Evolutionary conservation across 345 rosid genomes (phyloP).

Genomic region (Bruguiera gymnorhiza): DNA sequence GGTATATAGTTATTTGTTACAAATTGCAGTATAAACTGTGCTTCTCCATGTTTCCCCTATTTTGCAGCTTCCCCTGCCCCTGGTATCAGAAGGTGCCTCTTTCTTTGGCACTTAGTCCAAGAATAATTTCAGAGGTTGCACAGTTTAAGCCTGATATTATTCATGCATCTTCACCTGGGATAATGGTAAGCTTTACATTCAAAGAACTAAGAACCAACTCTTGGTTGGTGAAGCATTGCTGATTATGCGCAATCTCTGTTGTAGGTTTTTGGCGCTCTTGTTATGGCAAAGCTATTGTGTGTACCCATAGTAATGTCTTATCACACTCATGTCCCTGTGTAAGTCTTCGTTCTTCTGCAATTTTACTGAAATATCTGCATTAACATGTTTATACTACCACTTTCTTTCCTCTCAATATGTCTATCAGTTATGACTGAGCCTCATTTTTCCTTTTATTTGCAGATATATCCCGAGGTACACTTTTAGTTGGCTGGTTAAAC

Average conservation of each 20-base stretch:
- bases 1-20: not conserved
- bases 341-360: constrained; percentile 33
- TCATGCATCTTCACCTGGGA: constrained; percentile 97
- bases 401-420: not conserved
- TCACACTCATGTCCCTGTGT: constrained; percentile 99
- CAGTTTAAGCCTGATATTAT: constrained; percentile 97
- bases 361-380: constrained; percentile 9
- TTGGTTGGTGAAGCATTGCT: constrained; percentile 17
- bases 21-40: not conserved
- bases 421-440: constrained; percentile 1
- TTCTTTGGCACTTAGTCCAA: constrained; percentile 93
- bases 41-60: constrained; percentile 14
- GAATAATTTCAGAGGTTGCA: constrained; percentile 95
- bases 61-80: constrained; percentile 86
- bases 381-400: not conserved
- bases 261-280: constrained; percentile 93
- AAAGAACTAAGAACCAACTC: not conserved
- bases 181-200: constrained; percentile 55
- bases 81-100: constrained; percentile 95
- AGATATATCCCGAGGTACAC: constrained; percentile 98
- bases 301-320: constrained; percentile 99
- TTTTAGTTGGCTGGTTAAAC: constrained; percentile 93
- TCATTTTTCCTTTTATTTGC: constrained; percentile 30
- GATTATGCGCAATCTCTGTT: constrained; percentile 16
- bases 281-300: constrained; percentile 72